These are phyloP conservation scores for Venturia nashicola DNA, from an alignment of 2,329 filamentous ascomycete genomes.

Conservation along the genomic window DNA sequence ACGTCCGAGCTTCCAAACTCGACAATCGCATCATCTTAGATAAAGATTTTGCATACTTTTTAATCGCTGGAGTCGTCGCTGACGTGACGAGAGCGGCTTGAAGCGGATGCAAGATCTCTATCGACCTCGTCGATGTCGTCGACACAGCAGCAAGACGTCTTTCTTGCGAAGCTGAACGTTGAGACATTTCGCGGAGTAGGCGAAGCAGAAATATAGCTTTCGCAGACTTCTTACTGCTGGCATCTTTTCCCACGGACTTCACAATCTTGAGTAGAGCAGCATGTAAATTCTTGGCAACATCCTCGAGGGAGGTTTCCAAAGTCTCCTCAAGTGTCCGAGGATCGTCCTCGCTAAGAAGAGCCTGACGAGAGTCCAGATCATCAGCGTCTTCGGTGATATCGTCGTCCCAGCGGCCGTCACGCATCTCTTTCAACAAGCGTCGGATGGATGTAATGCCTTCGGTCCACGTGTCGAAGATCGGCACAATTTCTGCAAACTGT, in stretches of 20 bases:
- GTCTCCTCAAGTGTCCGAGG: conserved; percentile 49
- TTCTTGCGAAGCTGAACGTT: conserved; percentile 44
- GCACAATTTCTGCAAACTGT: conserved; percentile 48
- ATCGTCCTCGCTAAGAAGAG: conserved; percentile 59
- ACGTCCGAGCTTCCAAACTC: conserved; percentile 45
- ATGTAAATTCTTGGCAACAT: conserved; percentile 48
- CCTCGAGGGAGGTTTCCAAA: conserved; percentile 43
- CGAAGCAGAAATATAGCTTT: conserved; percentile 54
- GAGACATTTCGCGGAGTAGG: conserved; percentile 60
- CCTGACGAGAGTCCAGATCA: conserved; percentile 51
- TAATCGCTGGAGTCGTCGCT: conserved; percentile 38
- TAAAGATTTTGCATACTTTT: conserved; percentile 30
- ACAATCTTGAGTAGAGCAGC: conserved; percentile 42
- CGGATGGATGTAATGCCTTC: conserved; percentile 57
- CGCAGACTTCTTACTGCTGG: conserved; percentile 17
- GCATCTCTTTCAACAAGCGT: conserved; percentile 51
- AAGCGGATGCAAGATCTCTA: conserved; percentile 49
- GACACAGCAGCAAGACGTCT: conserved; percentile 17
- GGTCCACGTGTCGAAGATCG: conserved; percentile 61
- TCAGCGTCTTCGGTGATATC: conserved; percentile 54
- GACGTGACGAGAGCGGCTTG: conserved; percentile 48
- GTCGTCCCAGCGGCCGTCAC: conserved; percentile 61
- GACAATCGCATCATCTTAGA: conserved; percentile 30
- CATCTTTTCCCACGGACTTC: conserved; percentile 32
- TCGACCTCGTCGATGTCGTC: conserved; percentile 57